Percentiles rank a stretch among this genome's conserved stretches.
These are phyloP conservation scores for Pythium coloratum DNA, from an alignment of 352 stramenopile genomes.

Conservation along the genomic window DNA sequence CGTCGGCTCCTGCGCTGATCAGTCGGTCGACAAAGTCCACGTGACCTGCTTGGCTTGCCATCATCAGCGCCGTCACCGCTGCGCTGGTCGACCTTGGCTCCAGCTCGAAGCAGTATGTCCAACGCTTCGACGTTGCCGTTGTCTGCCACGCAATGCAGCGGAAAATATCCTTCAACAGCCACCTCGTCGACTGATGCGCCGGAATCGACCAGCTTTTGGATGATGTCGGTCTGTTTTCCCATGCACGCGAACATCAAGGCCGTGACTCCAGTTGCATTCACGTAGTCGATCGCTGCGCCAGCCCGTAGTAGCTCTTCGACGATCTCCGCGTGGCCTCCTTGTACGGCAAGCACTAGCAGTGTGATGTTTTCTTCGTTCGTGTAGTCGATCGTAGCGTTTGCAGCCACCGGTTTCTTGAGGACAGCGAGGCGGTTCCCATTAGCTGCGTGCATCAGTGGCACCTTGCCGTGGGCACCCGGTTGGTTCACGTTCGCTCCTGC, in stretches of 20 bases:
- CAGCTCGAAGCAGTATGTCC: background rate
- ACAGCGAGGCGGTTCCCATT: background rate
- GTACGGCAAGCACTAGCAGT: background rate
- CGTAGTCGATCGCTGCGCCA: background rate
- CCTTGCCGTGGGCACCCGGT: background rate
- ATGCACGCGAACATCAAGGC: background rate
- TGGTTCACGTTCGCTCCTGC: background rate
- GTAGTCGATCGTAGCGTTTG: background rate
- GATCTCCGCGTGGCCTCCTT: background rate
- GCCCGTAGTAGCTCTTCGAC: background rate
- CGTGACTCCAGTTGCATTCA: background rate
- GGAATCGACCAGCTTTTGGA: background rate
- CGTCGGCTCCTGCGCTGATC: background rate
- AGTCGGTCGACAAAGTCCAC: background rate
- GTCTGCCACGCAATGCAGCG: background rate
- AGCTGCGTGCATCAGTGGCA: background rate
- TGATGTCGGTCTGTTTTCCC: background rate
- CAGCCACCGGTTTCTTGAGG: background rate
- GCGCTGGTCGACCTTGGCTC: background rate
- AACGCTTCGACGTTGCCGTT: background rate
- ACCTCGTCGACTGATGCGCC: no score
- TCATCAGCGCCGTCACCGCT: background rate
- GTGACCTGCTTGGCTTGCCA: background rate
- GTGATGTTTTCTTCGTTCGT: background rate
- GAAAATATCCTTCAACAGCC: background rate